A percentile compares a stretch with the other conserved stretches of the same genome.
phyloP scores from a whole-genome alignment of 2,329 filamentous ascomycete genomes.

The Neurospora sp. region DNA sequence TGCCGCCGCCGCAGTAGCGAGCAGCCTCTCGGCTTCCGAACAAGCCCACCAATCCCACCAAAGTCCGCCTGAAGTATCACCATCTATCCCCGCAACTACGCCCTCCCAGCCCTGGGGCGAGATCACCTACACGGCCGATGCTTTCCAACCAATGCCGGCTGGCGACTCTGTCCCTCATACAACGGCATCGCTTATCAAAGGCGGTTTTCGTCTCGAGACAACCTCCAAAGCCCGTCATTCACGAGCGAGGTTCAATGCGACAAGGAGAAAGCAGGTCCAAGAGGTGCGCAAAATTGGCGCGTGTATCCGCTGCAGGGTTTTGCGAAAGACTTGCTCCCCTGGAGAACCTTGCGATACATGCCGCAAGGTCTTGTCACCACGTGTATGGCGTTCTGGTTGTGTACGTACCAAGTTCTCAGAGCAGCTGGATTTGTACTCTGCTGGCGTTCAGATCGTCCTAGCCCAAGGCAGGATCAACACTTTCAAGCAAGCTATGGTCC shows the following conservation, averaged over 20 bases:
- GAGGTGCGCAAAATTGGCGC: conserved; percentile 55
- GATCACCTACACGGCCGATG: conserved; percentile 38
- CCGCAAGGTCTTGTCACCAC: conserved; percentile 50
- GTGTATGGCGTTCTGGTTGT: conserved; percentile 56
- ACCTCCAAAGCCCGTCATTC: conserved; percentile 37
- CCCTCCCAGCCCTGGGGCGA: conserved; percentile 40
- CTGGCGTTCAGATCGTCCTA: conserved; percentile 52
- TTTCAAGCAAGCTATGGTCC: conserved; percentile 38
- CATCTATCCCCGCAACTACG: conserved; percentile 9
- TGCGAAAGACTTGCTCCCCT: conserved; percentile 57
- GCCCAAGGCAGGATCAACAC: conserved; percentile 49
- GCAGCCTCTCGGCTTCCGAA: conserved; percentile 11
- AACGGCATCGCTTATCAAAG: conserved; percentile 25
- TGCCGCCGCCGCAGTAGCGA: conserved; percentile 8
- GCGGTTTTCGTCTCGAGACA: conserved; percentile 45
- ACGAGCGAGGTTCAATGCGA: conserved; percentile 46
- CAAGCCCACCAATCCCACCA: conserved; percentile 4
- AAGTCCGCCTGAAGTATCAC: conserved; percentile 7
- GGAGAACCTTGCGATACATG: conserved; percentile 55
- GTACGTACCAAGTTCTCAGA: conserved; percentile 52
- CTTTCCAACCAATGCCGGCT: conserved; percentile 19
- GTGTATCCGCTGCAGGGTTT: conserved; percentile 55
- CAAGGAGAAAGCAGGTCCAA: conserved; percentile 53
- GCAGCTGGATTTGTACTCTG: conserved; percentile 52
- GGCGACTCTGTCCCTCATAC: conserved; percentile 11